These are phyloP conservation scores for Sorghum bicolor DNA, from an alignment of 176 grass and related monocot species.

Conservation along the genomic window DNA sequence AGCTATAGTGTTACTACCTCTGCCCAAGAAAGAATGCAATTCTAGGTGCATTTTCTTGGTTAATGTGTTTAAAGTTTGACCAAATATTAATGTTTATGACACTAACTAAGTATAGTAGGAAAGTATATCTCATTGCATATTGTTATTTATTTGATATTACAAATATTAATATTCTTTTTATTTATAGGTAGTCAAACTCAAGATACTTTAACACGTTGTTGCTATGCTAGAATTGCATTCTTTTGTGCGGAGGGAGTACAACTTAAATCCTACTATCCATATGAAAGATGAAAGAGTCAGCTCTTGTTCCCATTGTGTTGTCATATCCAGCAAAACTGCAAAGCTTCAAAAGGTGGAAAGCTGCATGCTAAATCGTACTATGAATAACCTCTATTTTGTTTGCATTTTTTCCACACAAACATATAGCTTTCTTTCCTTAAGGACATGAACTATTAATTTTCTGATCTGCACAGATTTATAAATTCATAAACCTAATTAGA, in stretches of 20 bases:
- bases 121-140: too few species aligned
- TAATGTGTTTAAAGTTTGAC: too few species aligned
- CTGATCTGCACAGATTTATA: not conserved
- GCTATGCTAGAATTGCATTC: too few species aligned
- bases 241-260: not conserved
- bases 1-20: too few species aligned
- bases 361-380: constrained; percentile 1
- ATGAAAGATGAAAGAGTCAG: not conserved
- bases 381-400: not conserved
- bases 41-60: too few species aligned
- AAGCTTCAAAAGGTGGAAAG: constrained; percentile 5
- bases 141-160: too few species aligned
- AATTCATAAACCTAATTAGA: not conserved
- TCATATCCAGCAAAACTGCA: not conserved
- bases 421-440: not conserved
- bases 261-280: constrained; percentile 4
- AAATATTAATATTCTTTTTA: too few species aligned
- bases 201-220: too few species aligned
- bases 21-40: too few species aligned
- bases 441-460: not conserved
- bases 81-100: too few species aligned
- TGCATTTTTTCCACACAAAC: not conserved
- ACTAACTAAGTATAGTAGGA: too few species aligned
- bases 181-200: too few species aligned
- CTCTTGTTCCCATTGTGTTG: not conserved